Conservation (phyloP, 352 stramenopile genomes). For the Globisporangium sylvaticum region DNA sequence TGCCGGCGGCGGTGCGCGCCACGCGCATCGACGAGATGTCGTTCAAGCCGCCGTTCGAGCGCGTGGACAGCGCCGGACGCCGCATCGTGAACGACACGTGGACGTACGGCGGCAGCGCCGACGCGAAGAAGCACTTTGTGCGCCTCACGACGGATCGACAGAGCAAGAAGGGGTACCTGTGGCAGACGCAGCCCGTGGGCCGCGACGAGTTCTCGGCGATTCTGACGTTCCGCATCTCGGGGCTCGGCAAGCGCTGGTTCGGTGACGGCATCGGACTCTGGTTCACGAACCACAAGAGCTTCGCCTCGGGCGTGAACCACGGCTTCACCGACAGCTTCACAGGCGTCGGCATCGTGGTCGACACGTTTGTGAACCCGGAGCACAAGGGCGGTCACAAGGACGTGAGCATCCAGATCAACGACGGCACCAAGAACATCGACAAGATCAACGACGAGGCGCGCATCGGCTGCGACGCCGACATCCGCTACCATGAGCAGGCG, state of each 20-base stretch:
- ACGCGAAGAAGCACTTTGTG: constrained; percentile 85
- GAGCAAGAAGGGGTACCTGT: constrained; percentile 82
- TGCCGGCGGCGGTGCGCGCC: constrained; percentile 7
- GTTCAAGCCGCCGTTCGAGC: constrained; percentile 75
- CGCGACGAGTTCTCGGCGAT: constrained; percentile 59
- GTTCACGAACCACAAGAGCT: constrained; percentile 64
- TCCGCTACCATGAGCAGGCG: constrained; percentile 80
- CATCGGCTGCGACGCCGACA: constrained; percentile 65
- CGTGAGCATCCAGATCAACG: constrained; percentile 77
- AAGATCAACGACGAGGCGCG: constrained; percentile 64
- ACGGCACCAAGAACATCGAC: constrained; percentile 67
- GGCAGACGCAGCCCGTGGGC: constrained; percentile 51
- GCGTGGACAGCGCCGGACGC: constrained; percentile 50
- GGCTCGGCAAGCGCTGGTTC: constrained; percentile 79
- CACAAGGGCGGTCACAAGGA: constrained; percentile 84
- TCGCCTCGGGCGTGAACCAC: constrained; percentile 60
- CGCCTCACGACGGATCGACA: constrained; percentile 86
- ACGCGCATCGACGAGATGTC: constrained; percentile 61
- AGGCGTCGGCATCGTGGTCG: constrained; percentile 73
- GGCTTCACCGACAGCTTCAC: constrained; percentile 77
- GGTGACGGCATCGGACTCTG: constrained; percentile 82
- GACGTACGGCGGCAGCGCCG: constrained; percentile 62
- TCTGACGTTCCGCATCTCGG: constrained; percentile 81
- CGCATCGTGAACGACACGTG: constrained; percentile 77
- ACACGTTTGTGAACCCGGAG: constrained; percentile 85